Base-by-base conservation (phyloP, 148 eudicot genomes). In the Spergularia bocconei region DNA sequence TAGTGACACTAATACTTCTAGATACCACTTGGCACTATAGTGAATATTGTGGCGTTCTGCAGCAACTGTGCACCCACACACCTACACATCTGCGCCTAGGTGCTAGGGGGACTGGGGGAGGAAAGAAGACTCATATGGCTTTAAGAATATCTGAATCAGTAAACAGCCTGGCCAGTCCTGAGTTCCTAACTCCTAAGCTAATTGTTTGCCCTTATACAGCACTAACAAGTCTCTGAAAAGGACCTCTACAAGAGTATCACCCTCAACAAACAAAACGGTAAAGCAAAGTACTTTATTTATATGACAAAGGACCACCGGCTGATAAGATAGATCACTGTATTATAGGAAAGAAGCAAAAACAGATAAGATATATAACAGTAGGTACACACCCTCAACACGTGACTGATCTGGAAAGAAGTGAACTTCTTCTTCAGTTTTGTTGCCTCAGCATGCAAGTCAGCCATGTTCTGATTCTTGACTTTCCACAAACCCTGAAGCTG, bases 401-500 rank as follows among this genome's bases (percentile, higher is more conserved):
- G 98, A 75, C 29, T 74, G 71, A 93, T 91, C 80, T 88, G 75
- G 60, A 93, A 91, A 17, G 88, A 90, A 53, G 70, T 75, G 63
- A 91, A 90, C 80, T 80, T 85, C 17, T 87, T 83, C 86, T 82
- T 90, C 79, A 93, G 84, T 73, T 80, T 82, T 78, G 80, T 87
- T 67, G 95, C 93, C 74, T 88, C 90, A n/a, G 84, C 85, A 72
- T 71, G 82, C 88, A 89, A 84, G 39, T 50, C 68, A 19, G 83
- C 76, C 82, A 91, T 85, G 80, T 86, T 84, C 67, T 83, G 78
- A 57, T 87, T 61, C 78, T 63, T 91, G 19, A 83, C 91, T 77
- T 81, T 88, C 97, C 98, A 93, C 75, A 81, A 67, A 71, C 91
- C 97, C 78, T 87, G 84, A 78, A 93, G 77, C 98, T 93, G 90